phyloP scores from a whole-genome alignment of 2,329 filamentous ascomycete genomes.

The Stachybotrys chlorohalonatus region DNA sequence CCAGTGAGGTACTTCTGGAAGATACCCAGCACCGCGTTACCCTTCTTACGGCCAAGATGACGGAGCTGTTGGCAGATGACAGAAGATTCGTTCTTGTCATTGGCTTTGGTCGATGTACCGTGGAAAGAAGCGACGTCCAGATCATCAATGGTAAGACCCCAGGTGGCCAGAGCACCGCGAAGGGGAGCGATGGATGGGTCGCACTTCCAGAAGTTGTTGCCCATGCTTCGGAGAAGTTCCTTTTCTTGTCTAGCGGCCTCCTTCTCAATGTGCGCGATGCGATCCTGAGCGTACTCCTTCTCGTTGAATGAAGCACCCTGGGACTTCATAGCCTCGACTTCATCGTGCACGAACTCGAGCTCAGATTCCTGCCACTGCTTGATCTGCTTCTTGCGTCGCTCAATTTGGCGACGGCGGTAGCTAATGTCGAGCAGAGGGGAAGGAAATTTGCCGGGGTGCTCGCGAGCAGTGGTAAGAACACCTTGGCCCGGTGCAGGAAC shows the following conservation, averaged over 20 bases:
- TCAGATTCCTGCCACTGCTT: conserved; percentile 96
- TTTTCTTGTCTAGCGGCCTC: conserved; percentile 84
- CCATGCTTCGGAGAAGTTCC: conserved; percentile 83
- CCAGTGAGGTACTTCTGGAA: conserved; percentile 99
- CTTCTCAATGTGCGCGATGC: conserved; percentile 75
- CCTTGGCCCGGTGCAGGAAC: conserved; percentile 94
- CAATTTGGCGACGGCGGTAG: conserved; percentile 90
- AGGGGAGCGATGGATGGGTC: conserved; percentile 90
- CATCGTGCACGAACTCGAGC: conserved; percentile 84
- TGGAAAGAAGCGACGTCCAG: conserved; percentile 95
- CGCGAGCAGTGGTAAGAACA: conserved; percentile 90
- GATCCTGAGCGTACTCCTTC: conserved; percentile 76
- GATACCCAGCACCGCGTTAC: conserved; percentile 90
- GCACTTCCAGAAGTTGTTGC: conserved; percentile 99
- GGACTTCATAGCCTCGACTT: conserved; percentile 83
- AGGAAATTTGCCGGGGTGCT: conserved; percentile 84
- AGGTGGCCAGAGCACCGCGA: conserved; percentile 90
- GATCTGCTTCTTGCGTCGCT: conserved; percentile 88
- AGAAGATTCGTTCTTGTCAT: conserved; percentile 99
- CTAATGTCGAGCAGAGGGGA: conserved; percentile 95
- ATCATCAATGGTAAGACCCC: conserved; percentile 96
- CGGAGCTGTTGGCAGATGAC: conserved; percentile 94
- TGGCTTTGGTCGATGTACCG: conserved; percentile 95
- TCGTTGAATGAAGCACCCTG: conserved; percentile 68
- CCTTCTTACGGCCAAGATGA: conserved; percentile 91